Base-by-base conservation (phyloP, 2,329 filamentous ascomycete species). In the Thermoascus crustaceus region DNA sequence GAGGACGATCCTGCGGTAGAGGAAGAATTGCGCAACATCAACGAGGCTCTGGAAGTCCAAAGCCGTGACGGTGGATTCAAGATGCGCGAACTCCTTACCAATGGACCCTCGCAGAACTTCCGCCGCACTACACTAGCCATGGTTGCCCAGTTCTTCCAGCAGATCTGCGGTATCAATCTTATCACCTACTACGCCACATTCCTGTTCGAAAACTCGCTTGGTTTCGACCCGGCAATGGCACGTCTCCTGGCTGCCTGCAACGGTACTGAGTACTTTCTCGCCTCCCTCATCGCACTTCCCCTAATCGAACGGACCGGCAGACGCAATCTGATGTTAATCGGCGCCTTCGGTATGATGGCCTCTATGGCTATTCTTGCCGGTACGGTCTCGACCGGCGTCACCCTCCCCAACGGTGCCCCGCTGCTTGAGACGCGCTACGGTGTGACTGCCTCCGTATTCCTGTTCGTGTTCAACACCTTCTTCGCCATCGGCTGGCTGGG, bases 181-280 rank as follows among this genome's bases (percentile, higher is more conserved):
- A 47, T 48, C 33, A 38, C 40, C 4, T 46, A 32, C 2, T 33
- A 44, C 16, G 41, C 36, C 18, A 58, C 61, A 0, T 59, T 58
- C 34, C 63, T 67, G 37, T 66, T 67, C 42, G 50, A 67, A 32
- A 47, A 61, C n/a, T 63, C 59, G 0, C 55, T 67, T 19, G 63
- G 62, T 1, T 57, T 67, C 35, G 47, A 50, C 0, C 53, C 54
- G 8, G 53, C 61, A 30, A 41, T 49, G 18, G 48, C 53, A 1
- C 44, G 50, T 22, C 46, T 58, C 3, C 42, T 59, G 3, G 45
- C 54, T 2, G 53, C 46, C 6, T 46, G 42, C 24, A 66, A 68
- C 38, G 66, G 66, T 11, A 48, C 58, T 4, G 56, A 47, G 3
- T 62, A 60, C 32, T 60, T 59, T 39, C 39, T 60, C n/a, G 49